These are phyloP conservation scores for Trichocladium uniseriatum DNA, from an alignment of 495 filamentous ascomycete species.

Conservation along the genomic window DNA sequence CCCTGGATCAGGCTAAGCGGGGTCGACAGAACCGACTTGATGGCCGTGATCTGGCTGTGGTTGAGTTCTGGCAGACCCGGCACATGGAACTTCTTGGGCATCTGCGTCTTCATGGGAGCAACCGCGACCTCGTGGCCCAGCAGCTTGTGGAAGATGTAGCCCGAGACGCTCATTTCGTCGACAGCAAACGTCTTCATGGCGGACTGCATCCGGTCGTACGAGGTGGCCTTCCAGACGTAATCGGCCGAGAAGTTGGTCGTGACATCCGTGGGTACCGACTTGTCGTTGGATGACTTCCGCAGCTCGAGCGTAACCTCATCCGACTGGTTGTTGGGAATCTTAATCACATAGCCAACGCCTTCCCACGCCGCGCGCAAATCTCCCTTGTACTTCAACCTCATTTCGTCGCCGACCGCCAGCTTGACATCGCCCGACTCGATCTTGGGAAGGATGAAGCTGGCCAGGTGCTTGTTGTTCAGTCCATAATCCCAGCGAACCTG, in stretches of 20 bases:
- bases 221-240: conserved; percentile 99
- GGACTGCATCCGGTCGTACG: conserved; percentile 97
- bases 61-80: conserved; percentile 95
- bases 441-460: conserved; percentile 93
- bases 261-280: conserved; percentile 92
- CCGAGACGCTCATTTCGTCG: conserved; percentile 96
- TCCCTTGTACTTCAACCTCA: conserved; percentile 93
- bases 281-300: conserved; percentile 64
- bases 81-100: conserved; percentile 95
- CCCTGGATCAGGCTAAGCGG: conserved; percentile 95
- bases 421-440: conserved; percentile 98
- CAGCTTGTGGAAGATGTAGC: conserved; percentile 97
- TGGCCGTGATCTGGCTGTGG: conserved; percentile 88
- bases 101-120: conserved; percentile 90
- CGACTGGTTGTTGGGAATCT: conserved; percentile 98
- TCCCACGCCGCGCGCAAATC: conserved; percentile 94
- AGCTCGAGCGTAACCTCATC: conserved; percentile 96
- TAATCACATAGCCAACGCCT: conserved; percentile 97
- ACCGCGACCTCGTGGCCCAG: conserved; percentile 94
- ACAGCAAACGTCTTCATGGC: conserved; percentile 99
- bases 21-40: conserved; percentile 89
- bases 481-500: conserved; percentile 94
- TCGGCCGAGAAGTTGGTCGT: conserved; percentile 97
- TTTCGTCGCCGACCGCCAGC: conserved; percentile 94
- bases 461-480: conserved; percentile 95